Percentiles rank a stretch among this genome's conserved stretches.
phyloP scores from a whole-genome alignment of 2,329 filamentous ascomycete genomes.

The Trichoderma asperellum region DNA sequence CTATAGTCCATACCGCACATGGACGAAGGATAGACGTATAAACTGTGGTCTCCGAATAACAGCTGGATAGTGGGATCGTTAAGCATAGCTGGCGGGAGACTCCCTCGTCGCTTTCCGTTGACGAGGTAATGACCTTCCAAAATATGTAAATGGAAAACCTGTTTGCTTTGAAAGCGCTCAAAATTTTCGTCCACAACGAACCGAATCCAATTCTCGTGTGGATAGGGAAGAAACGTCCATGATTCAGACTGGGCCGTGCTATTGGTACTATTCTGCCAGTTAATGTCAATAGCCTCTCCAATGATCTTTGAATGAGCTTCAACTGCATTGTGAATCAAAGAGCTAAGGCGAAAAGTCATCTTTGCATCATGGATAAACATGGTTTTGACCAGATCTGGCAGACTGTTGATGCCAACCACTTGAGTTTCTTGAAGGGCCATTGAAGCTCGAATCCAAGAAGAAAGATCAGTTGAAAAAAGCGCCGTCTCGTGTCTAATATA shows the following conservation, averaged over 20 bases:
- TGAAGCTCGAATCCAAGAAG: conserved; percentile 35
- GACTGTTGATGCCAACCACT: conserved; percentile 26
- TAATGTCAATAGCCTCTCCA: background rate
- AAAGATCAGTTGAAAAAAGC: conserved; percentile 23
- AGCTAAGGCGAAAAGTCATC: conserved; percentile 25
- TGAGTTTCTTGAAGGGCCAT: conserved; percentile 39
- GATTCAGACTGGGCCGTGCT: background rate
- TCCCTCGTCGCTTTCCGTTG: conserved; percentile 43
- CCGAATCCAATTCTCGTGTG: background rate
- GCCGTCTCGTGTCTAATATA: background rate
- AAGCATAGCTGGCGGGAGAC: conserved; percentile 57
- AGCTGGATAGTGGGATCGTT: conserved; percentile 48
- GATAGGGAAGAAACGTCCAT: background rate
- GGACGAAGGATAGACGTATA: conserved; percentile 57
- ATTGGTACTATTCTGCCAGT: background rate
- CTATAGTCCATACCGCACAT: conserved; percentile 58
- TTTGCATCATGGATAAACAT: conserved; percentile 34
- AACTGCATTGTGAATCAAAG: background rate
- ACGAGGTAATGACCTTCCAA: conserved; percentile 43
- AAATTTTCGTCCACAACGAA: background rate
- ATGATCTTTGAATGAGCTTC: background rate
- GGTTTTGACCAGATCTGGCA: conserved; percentile 16
- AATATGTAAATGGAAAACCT: conserved; percentile 42
- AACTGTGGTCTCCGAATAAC: conserved; percentile 58
- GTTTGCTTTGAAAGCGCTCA: background rate